phyloP scores from a whole-genome alignment of 306 rosid species.

The Cucurbita pepo region DNA sequence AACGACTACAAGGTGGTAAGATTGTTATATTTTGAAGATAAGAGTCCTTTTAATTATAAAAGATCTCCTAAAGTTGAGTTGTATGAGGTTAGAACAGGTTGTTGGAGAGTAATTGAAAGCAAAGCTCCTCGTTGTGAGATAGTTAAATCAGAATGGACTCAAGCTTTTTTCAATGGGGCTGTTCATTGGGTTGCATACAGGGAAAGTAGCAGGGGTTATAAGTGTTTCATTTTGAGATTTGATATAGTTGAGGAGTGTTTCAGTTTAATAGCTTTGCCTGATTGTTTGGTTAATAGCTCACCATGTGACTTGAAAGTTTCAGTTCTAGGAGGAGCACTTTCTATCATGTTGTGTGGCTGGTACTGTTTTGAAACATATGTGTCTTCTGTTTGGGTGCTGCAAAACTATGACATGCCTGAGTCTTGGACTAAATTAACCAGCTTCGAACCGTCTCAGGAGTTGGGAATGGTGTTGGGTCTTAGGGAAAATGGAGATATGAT shows the following conservation, averaged over 20 bases:
- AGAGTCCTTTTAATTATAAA: background rate
- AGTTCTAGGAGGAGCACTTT: slow-evolving; percentile 7
- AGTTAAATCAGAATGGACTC: background rate
- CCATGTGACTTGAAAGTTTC: slow-evolving; percentile 4
- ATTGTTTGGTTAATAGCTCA: slow-evolving; percentile 1
- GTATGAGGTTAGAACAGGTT: background rate
- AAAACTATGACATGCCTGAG: background rate
- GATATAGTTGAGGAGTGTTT: background rate
- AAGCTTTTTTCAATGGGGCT: slow-evolving; percentile 3
- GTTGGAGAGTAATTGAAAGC: slow-evolving; percentile 1
- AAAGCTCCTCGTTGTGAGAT: slow-evolving; percentile 8
- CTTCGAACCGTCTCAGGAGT: background rate
- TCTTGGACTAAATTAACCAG: slow-evolving; percentile 1
- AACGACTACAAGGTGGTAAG: slow-evolving; percentile 2
- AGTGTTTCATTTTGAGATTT: slow-evolving; percentile 6
- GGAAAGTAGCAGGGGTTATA: background rate
- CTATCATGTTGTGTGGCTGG: slow-evolving; percentile 1
- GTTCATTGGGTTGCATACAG: slow-evolving; percentile 9
- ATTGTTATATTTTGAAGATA: slow-evolving; percentile 1
- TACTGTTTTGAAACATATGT: slow-evolving; percentile 1
- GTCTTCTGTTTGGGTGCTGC: slow-evolving; percentile 7
- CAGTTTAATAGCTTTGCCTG: background rate
- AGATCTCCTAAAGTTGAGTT: slow-evolving; percentile 1
- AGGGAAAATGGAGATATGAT: slow-evolving; percentile 4
- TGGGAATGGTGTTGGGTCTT: slow-evolving; percentile 6